These are phyloP conservation scores for Cinnamomum chago DNA, from an alignment of 164 flowering plant genomes.

Conservation along the genomic window DNA sequence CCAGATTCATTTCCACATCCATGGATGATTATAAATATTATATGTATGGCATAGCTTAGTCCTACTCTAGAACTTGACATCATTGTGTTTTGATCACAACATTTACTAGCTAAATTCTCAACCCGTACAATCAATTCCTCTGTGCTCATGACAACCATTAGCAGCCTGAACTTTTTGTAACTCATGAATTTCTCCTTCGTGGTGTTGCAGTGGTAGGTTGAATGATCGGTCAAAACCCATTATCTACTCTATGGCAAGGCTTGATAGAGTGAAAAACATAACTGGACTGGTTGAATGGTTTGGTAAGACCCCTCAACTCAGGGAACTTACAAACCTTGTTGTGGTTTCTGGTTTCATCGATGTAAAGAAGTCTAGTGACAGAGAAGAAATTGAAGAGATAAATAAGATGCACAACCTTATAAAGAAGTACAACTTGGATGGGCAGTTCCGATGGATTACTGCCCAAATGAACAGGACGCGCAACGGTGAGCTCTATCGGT, in stretches of 20 bases:
- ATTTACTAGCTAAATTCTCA: not conserved
- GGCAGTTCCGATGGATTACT: conserved; percentile 87
- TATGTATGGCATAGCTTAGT: not conserved
- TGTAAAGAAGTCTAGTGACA: conserved; percentile 73
- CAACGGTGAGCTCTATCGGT: conserved; percentile 95
- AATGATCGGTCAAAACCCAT: conserved; percentile 84
- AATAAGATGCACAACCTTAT: conserved; percentile 88
- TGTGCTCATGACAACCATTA: not conserved
- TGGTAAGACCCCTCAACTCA: conserved; percentile 51
- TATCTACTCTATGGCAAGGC: conserved; percentile 96
- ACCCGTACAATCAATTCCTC: not conserved
- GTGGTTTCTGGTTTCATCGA: conserved; percentile 79
- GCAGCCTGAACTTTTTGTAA: not conserved
- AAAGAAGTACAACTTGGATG: conserved; percentile 56
- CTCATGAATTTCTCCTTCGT: not conserved
- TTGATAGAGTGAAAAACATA: conserved; percentile 90
- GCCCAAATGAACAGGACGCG: conserved; percentile 80
- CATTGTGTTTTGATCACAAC: not conserved
- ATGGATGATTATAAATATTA: too few relatives aligned
- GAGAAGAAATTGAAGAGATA: conserved; percentile 91
- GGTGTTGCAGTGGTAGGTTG: conserved; percentile 53
- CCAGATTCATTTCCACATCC: not conserved
- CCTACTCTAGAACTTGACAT: not conserved
- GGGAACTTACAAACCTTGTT: conserved; percentile 79
- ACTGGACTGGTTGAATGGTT: conserved; percentile 84